Base-by-base conservation (phyloP, 352 stramenopile genomes). In the Globisporangium yorkense region DNA sequence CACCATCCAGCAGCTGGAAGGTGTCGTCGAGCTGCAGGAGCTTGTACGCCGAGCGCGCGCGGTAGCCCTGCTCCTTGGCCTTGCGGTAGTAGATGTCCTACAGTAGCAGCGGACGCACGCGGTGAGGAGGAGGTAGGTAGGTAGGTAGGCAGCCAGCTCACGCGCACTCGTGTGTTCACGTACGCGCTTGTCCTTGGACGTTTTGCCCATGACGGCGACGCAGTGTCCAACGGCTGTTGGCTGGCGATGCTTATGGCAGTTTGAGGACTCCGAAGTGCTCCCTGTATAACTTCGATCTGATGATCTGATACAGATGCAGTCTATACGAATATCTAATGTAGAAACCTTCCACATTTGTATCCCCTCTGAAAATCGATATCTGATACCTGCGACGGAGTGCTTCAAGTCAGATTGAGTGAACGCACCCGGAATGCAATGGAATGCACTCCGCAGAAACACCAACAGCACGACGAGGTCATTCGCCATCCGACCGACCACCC, bases 1-100 rank as follows among this genome's bases (percentile, higher is more conserved):
- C 33, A 72, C 76, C 70, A 21, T 81, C 55, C 41, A 99, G 94
- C 0, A 99, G 70, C 48, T 96, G 74, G 71, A 99, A 99, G 51
- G 98, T 96, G 59, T 98, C 96, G 71, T 99, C 97, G 13, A 99
- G 75, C 66, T 99, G 97, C 12, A 99, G 66, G 20, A 99, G 72
- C 65, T 99, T 99, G 79, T 98, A 99, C 5, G 97, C 97, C 39
- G 92, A 98, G 43, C 97, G 86, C 37, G 98, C 97, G 61, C 98
- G 81, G 72, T 98, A 99, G 29, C 97, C 97, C 43, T 95, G 80
- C 59, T 97, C 84, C 69, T 97, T 97, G 24, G 90, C 90, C 57
- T 90, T 91, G 58, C 90, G 84, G 62, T 97, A 97, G 74, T 97
- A 97, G 24, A 97, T 97, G 48, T 97, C 90, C 77, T 94, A 61